A percentile compares a stretch with the other conserved stretches of the same genome.
Evolutionary conservation across 2,329 filamentous ascomycete genomes (phyloP).

Genomic region (Trichoderma guizhouense): DNA sequence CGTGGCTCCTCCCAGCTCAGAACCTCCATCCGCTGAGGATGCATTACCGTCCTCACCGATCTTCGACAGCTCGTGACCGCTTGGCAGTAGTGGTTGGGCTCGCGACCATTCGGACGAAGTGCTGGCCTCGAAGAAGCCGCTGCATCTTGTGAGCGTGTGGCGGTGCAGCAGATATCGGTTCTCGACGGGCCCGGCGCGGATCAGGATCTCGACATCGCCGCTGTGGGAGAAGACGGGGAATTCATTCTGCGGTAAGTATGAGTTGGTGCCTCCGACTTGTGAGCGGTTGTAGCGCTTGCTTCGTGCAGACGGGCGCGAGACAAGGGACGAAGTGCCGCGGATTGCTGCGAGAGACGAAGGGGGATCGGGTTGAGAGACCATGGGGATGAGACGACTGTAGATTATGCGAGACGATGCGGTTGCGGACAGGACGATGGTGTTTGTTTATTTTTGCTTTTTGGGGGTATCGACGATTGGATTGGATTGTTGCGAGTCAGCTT

Average conservation of each 20-base stretch:
- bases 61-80: constrained; percentile 48
- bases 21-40: constrained; percentile 23
- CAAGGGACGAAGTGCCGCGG: constrained; percentile 54
- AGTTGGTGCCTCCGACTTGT: constrained; percentile 66
- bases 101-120: constrained; percentile 72
- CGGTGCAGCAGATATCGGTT: constrained; percentile 84
- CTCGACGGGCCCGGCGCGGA: constrained; percentile 60
- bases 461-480: background rate
- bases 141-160: constrained; percentile 83
- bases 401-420: background rate
- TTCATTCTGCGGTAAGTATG: constrained; percentile 75
- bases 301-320: constrained; percentile 60
- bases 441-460: background rate
- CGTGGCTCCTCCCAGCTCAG: background rate
- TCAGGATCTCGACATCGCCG: constrained; percentile 87
- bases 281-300: constrained; percentile 75
- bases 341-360: constrained; percentile 51
- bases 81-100: constrained; percentile 27
- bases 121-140: constrained; percentile 88
- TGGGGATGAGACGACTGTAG: constrained; percentile 33
- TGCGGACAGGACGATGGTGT: background rate
- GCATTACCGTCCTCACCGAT: constrained; percentile 47
- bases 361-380: constrained; percentile 62
- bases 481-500: constrained; percentile 1
- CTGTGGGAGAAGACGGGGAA: constrained; percentile 88